Base-by-base conservation (phyloP, 202 grass and related monocot genomes). In the Musa balbisiana region DNA sequence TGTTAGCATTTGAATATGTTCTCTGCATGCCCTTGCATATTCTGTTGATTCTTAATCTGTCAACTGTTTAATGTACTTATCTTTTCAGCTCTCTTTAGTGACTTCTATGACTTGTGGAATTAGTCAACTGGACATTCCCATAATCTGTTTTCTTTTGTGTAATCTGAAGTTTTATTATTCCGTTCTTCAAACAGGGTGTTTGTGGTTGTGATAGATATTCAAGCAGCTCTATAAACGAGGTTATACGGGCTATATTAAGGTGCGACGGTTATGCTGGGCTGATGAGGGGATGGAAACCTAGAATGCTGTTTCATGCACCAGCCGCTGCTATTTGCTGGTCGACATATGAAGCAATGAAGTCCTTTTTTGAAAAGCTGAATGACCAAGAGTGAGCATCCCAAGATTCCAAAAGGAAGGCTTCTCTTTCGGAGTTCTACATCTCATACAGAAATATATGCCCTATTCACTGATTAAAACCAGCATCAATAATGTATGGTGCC, bases 271-370 rank as follows among this genome's bases (percentile, higher is more conserved):
- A 68, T 33, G 8, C 65, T 6, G 65, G 65, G 16, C 11, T 68
- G 27, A 68, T 68, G 65, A 68, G 65, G 65, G 65, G 65, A 49
- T 68, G 65, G 65, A 68, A 68, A 33, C 65, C 65, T 43, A 26
- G 65, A 43, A 68, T 68, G 65, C 65, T 68, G 1, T 68, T 68
- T 15, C 65, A 68, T 67, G 25, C 64, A 67, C 64, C 64, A 13
- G 64, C 64, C 4, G 64, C 64, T 0, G 64, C 64, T 26, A 67
- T 67, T 14, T 67, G 64, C 64, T 67, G 64, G 64, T 33, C 64
- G 20, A 67, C 64, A 14, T 67, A 67, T 6, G 64, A 67, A 67
- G 64, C 64, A 26, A 26, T 29, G 13, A 67, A 67, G 24, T 49
- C 65, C 23, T 68, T 68, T 68, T 68, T 68, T 13, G 13, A 68